Percentiles rank a stretch among this genome's conserved stretches.
Conservation (phyloP, 805 yeast species). For the Nakazawaea populi region DNA sequence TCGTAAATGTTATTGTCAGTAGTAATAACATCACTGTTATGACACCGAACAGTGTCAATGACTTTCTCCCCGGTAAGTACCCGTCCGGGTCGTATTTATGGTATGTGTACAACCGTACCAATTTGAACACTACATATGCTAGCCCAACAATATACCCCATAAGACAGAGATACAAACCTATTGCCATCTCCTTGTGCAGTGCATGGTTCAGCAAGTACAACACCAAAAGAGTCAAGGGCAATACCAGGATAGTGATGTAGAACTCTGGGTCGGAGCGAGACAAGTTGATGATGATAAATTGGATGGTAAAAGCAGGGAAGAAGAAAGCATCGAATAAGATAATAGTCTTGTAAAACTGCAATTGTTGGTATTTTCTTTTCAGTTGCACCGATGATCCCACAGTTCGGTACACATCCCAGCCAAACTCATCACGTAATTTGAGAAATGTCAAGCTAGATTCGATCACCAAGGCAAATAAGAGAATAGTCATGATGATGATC, state of each 20-base stretch:
- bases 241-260: conserved; percentile 32
- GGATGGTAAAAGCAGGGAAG: conserved; percentile 39
- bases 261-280: conserved; percentile 32
- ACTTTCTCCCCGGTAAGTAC: conserved; percentile 35
- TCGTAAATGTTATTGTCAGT: conserved; percentile 18
- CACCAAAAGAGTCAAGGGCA: conserved; percentile 30
- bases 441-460: conserved; percentile 24
- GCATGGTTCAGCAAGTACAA: conserved; percentile 33
- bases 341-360: conserved; percentile 32
- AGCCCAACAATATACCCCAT: conserved; percentile 26
- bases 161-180: conserved; percentile 18
- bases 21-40: conserved; percentile 28
- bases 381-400: conserved; percentile 29
- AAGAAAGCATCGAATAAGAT: conserved; percentile 29
- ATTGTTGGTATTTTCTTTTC: conserved; percentile 25
- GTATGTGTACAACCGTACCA: conserved; percentile 27
- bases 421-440: conserved; percentile 24
- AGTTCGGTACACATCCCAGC: conserved; percentile 31
- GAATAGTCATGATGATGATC: too few species aligned
- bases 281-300: conserved; percentile 36
- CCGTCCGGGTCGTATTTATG: conserved; percentile 27
- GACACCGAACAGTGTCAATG: conserved; percentile 34
- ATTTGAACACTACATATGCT: conserved; percentile 35
- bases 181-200: conserved; percentile 25
- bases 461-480: conserved; percentile 15